A percentile compares a stretch with the other conserved stretches of the same genome.
These are phyloP conservation scores for Zygotorulaspora mrakii DNA, from an alignment of 1,139 yeast genomes.

Conservation along the genomic window DNA sequence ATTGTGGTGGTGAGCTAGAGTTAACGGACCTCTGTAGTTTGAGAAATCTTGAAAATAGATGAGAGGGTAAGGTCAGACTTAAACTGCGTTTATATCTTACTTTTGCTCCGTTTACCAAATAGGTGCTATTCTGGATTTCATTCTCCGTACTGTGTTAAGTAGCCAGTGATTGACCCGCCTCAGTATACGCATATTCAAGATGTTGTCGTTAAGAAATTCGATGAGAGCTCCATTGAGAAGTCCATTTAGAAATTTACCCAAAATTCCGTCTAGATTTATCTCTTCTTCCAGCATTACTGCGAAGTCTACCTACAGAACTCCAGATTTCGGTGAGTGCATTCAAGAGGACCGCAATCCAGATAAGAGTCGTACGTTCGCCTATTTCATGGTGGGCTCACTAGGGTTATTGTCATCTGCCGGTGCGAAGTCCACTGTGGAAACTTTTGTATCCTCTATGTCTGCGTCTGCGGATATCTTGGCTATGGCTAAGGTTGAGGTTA, in stretches of 20 bases:
- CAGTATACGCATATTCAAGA: slow-evolving; percentile 1
- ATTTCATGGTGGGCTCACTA: slow-evolving; percentile 96
- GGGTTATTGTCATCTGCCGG: slow-evolving; percentile 94
- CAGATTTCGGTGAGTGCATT: slow-evolving; percentile 82
- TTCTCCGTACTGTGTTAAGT: not conserved
- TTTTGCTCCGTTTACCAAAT: too few relatives aligned
- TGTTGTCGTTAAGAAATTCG: slow-evolving; percentile 25
- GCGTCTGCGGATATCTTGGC: slow-evolving; percentile 99
- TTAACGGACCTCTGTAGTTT: not conserved
- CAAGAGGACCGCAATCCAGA: slow-evolving; percentile 66
- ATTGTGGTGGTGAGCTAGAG: too few relatives aligned
- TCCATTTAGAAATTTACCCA: slow-evolving; percentile 15
- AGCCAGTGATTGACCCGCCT: not conserved
- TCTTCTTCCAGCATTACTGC: slow-evolving; percentile 50
- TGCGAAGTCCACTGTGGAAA: slow-evolving; percentile 96
- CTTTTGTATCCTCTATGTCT: slow-evolving; percentile 88
- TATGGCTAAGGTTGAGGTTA: slow-evolving; percentile 98
- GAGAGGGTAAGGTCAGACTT: slow-evolving; percentile 3
- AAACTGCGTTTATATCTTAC: too few relatives aligned
- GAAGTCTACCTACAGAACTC: slow-evolving; percentile 83
- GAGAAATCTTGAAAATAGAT: not conserved
- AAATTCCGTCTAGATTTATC: slow-evolving; percentile 38
- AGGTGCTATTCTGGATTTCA: not conserved
- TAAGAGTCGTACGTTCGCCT: slow-evolving; percentile 79
- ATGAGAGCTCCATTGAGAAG: slow-evolving; percentile 24